These are phyloP conservation scores for Pythium periplocum DNA, from an alignment of 352 stramenopile species.

Conservation along the genomic window DNA sequence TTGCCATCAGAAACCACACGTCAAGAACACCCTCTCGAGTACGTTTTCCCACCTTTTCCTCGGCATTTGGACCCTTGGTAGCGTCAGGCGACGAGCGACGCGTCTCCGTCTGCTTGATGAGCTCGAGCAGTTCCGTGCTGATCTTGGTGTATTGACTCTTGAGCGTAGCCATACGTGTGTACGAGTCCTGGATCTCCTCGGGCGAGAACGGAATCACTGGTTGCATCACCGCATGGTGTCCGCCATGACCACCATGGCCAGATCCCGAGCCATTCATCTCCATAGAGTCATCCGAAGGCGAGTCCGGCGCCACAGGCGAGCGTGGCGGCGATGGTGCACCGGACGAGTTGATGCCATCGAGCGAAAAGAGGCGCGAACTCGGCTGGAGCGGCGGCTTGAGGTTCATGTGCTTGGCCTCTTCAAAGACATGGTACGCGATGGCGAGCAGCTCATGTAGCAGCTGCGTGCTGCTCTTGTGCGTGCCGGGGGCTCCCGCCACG, in stretches of 20 bases:
- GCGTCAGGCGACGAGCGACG: constrained; percentile 12
- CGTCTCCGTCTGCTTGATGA: constrained; percentile 45
- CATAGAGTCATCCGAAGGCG: constrained; percentile 39
- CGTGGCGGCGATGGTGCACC: constrained; percentile 21
- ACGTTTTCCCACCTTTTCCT: constrained; percentile 16
- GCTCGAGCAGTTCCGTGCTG: constrained; percentile 52
- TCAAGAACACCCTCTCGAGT: background rate
- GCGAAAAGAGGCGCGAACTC: constrained; percentile 72
- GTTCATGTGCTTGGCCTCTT: constrained; percentile 83
- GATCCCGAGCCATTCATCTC: constrained; percentile 45
- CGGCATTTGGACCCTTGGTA: constrained; percentile 6
- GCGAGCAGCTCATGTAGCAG: constrained; percentile 64
- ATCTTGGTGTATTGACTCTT: constrained; percentile 80
- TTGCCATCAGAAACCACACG: too few relatives aligned
- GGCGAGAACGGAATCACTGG: constrained; percentile 64
- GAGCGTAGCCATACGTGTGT: constrained; percentile 72
- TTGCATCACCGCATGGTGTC: constrained; percentile 23
- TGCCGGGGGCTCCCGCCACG: background rate
- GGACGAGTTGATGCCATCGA: constrained; percentile 27
- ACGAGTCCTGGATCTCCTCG: constrained; percentile 85
- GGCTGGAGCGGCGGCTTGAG: constrained; percentile 75
- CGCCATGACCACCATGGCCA: constrained; percentile 1
- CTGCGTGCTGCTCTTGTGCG: constrained; percentile 42
- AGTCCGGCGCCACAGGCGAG: constrained; percentile 22
- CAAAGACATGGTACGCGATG: constrained; percentile 71